Evolutionary conservation across 768 basidiomycete genomes (phyloP), one percentile per base, ranked within the genome.

Genomic region (Boletellus emodensis): DNA sequence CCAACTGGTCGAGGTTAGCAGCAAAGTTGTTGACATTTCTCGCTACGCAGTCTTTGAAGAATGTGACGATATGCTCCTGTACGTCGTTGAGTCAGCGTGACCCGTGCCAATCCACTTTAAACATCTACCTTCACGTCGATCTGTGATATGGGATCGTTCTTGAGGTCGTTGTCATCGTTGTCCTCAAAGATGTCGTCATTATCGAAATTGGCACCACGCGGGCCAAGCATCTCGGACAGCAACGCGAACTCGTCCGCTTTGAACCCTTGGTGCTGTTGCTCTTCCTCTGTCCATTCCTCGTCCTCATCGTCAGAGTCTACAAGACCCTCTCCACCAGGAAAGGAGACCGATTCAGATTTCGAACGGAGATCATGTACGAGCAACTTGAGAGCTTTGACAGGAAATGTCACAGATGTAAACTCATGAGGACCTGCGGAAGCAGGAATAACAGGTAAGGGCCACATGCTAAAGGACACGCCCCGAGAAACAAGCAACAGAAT

Each of bases 231-330:
- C 42, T 93, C 89, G 6, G 92, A 92, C 34, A 96, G 71, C 73
- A 84, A 90, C 20, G 84, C 82, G 56, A 90, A 82, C 59, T 91
- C 87, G n/a, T 89, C 87, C 44, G 82, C 74, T 60, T 82, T 87
- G 59, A 77, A 70, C 8, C 72, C 71, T 60, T 81, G 78, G 43
- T 81, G 72, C 32, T 78, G 66, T 42, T 78, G 80, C 49, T 90
- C 93, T 62, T 94, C 93, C 59, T 96, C 94, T 10, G 82, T 79
- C 95, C 95, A 98, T n/a, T 91, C 90, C 32, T 91, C 91, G 55
- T 93, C 88, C 77, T 81, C 88, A 62, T 93, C 91, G 56, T 94
- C 91, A 9, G 81, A 85, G 28, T 84, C 85, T 11, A 83, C 72
- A 26, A 87, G 80, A 35, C 75, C 72, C 11, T 73, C 76, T n/a